Conservation (phyloP, 129 eudicot species). For the Saussurea involucrata region DNA sequence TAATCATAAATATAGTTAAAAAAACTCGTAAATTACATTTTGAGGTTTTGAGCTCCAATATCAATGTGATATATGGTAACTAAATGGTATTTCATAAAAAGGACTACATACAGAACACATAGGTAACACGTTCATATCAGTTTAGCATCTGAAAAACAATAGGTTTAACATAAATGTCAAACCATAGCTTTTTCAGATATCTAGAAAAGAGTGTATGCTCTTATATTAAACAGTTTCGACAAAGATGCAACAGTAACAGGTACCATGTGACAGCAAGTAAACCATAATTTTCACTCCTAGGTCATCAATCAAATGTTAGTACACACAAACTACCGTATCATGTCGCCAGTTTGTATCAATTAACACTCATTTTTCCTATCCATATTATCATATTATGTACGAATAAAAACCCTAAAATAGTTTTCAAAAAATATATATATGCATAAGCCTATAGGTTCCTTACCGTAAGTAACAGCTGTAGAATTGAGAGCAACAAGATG, state of each 20-base stretch:
- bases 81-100: background rate
- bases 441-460: background rate
- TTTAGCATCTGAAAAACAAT: background rate
- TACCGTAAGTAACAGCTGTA: conserved; percentile 41
- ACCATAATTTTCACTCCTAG: background rate
- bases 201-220: background rate
- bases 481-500: conserved; percentile 40
- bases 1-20: background rate
- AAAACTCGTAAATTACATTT: background rate
- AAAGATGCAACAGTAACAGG: background rate
- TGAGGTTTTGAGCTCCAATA: background rate
- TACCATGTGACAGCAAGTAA: background rate
- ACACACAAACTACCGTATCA: background rate
- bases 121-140: background rate
- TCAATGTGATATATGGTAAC: background rate
- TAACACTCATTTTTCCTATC: background rate
- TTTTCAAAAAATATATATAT: background rate
- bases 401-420: conserved; percentile 8
- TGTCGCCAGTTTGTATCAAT: background rate
- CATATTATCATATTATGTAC: background rate
- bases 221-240: background rate
- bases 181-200: background rate
- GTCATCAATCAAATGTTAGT: background rate
- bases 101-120: background rate
- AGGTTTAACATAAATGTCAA: conserved; percentile 2